Base-by-base conservation (phyloP, 1,139 yeast species). In the Meyerozyma athensensis region DNA sequence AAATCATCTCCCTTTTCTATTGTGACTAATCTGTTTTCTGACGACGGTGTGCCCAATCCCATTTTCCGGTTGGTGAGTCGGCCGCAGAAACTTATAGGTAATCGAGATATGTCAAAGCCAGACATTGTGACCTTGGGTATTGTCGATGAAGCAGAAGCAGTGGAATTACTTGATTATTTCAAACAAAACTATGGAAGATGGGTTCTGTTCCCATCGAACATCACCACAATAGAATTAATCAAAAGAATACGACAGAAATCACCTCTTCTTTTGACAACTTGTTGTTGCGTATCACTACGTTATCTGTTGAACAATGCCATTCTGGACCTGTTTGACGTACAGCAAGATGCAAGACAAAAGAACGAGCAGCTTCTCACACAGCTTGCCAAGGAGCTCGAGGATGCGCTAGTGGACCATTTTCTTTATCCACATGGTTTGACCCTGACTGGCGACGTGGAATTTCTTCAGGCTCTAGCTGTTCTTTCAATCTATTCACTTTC, bases 141-240 rank as follows among this genome's bases (percentile, higher is more conserved):
- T 6, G 48, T 85, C n/a, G 54, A 77, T 0, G 56, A 68, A 35
- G 56, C 58, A 3, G 80, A 81, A 47, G 76, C 77, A 0, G 50
- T 69, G 7, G 68, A 66, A 23, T 56, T 84, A 30, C 58, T 85
- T 46, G 68, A 69, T 37, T 75, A 74, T 39, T 85, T 85, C 52
- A 63, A 85, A 36, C 73, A 79, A 40, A 72, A 83, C 49, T 84
- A 81, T 50, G 87, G 89, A 7, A 65, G 86, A 30, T 85, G 95
- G 95, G 81, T 83, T 3, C 79, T 86, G 41, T 78, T 85, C 39
- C 89, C 92, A 0, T 71, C 74, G 33, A 63, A 63, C 18, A 55
- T 75, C 26, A 59, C 79, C 2, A 71, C 82, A 0, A 72, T 63
- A 14, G 66, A 61, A 18, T 59, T 85, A 26, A 63, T 84, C 7